These are phyloP conservation scores for Pseudocercospora vitis DNA, from an alignment of 2,329 filamentous ascomycete genomes.

Conservation along the genomic window DNA sequence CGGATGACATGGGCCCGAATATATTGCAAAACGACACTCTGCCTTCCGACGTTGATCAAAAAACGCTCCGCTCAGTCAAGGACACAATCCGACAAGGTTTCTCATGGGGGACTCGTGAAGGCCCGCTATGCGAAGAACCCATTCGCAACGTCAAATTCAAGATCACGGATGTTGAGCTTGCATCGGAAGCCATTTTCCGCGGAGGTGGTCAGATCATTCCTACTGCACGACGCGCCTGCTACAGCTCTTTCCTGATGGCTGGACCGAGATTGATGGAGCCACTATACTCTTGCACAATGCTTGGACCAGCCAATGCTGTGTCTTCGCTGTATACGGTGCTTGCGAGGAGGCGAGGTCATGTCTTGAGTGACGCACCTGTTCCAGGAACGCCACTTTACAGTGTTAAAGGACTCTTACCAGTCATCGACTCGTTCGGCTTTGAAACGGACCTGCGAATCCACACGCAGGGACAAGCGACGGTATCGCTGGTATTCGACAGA, in stretches of 20 bases:
- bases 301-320: constrained; percentile 84
- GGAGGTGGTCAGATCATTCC: constrained; percentile 97
- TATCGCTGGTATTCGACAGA: constrained; percentile 89
- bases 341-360: constrained; percentile 83
- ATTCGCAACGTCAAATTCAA: constrained; percentile 98
- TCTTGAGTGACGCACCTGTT: constrained; percentile 89
- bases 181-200: constrained; percentile 86
- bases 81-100: constrained; percentile 96
- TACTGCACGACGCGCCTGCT: constrained; percentile 86
- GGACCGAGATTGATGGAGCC: constrained; percentile 96
- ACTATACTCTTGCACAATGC: constrained; percentile 88
- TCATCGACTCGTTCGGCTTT: constrained; percentile 97
- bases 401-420: constrained; percentile 85
- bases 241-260: constrained; percentile 95
- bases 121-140: constrained; percentile 95
- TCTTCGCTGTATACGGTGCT: constrained; percentile 89
- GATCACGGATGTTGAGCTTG: constrained; percentile 84
- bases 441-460: constrained; percentile 96
- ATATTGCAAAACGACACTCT: constrained; percentile 96
- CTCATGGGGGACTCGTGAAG: constrained; percentile 93
- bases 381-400: constrained; percentile 92
- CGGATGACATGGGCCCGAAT: constrained; percentile 91
- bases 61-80: constrained; percentile 78
- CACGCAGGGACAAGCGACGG: constrained; percentile 86
- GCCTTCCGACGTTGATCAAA: constrained; percentile 91